Evolutionary conservation across 2,329 filamentous ascomycete genomes (phyloP).

Genomic region (Graphium sp.): DNA sequence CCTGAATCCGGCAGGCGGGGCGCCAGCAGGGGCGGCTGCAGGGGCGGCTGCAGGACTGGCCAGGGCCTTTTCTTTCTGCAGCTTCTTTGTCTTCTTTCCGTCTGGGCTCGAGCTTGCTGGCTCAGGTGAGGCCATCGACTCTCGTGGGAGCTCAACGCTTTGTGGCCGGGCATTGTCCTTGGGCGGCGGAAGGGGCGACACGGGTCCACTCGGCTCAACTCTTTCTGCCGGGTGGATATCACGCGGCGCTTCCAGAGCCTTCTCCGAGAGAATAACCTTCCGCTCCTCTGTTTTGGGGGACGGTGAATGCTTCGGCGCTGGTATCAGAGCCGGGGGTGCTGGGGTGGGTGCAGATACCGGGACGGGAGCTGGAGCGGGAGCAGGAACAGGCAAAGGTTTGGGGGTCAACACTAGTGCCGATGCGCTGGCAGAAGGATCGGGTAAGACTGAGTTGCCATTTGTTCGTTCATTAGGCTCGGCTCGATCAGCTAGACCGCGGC

Average conservation of each 20-base stretch:
- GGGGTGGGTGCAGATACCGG: too few species aligned
- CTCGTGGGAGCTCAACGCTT: slow-evolving; percentile 13
- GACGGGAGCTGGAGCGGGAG: too few species aligned
- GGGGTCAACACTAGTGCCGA: too few species aligned
- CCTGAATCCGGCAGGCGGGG: slow-evolving; percentile 30
- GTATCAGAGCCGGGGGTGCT: too few species aligned
- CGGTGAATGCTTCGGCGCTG: too few species aligned
- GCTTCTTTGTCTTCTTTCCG: slow-evolving; percentile 30
- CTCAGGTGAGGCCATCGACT: slow-evolving; percentile 21
- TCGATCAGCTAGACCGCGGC: slow-evolving; percentile 54
- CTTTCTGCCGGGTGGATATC: slow-evolving; percentile 19
- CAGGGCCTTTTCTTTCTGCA: slow-evolving; percentile 31
- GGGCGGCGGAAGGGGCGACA: slow-evolving; percentile 20
- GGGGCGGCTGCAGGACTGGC: slow-evolving; percentile 2
- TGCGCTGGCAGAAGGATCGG: too few species aligned
- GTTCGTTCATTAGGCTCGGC: too few species aligned
- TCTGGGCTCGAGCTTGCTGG: slow-evolving; percentile 22
- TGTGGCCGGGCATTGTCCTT: slow-evolving; percentile 17
- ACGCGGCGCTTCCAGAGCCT: slow-evolving; percentile 16
- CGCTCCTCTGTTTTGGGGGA: slow-evolving; percentile 5
- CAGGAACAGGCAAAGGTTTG: too few species aligned
- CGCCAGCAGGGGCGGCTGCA: slow-evolving; percentile 11
- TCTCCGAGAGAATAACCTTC: slow-evolving; percentile 15
- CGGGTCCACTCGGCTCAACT: slow-evolving; percentile 13
- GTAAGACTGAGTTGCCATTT: slow-evolving; percentile 2